Base-by-base conservation (phyloP, 257 asterid genomes). In the Gardenia jasminoides region DNA sequence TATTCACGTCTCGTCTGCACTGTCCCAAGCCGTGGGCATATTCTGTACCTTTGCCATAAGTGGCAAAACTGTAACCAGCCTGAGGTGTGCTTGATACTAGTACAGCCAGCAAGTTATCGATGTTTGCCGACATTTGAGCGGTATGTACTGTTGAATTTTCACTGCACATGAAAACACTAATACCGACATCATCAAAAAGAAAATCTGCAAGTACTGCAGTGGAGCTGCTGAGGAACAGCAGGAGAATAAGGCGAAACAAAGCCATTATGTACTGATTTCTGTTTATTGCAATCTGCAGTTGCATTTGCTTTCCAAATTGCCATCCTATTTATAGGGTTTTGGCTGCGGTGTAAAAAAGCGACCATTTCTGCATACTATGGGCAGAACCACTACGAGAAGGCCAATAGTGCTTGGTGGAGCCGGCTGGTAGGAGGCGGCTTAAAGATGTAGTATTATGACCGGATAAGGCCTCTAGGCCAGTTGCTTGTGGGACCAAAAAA, bases 1-100 rank as follows among this genome's bases (percentile, higher is more conserved):
- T 41, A 86, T 88, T 80, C 31, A 91, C 85, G 67, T 92, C 98
- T 33, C 90, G 92, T 66, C 98, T 82, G 88, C 98, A 92, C 81
- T 94, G 98, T 19, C 88, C 93, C 52, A 92, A 87, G 68, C 98
- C 98, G 24, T 80, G 86, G 80, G 90, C 71, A 80, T 44, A 68
- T 72, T 81, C 79, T 6, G 8, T 31, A 0, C 79, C 86, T 20
- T 43, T 19, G 36, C 96, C 97, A 9, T 75, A 78, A 4, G 95
- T 83, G 83, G 91, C 81, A 44, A 87, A 69, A 10, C 76, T 76
- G 85, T 83, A 94, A 20, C 91, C 89, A 24, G 78, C 77, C 54
- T 79, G 76, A 71, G 82, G 33, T 1, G 93, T 82, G 75, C 74
- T 86, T 22, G 86, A 39, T 1, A 84, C 92, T 44, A 94, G 44